Base-by-base conservation (phyloP, 345 rosid species). In the Hirschfeldia incana region DNA sequence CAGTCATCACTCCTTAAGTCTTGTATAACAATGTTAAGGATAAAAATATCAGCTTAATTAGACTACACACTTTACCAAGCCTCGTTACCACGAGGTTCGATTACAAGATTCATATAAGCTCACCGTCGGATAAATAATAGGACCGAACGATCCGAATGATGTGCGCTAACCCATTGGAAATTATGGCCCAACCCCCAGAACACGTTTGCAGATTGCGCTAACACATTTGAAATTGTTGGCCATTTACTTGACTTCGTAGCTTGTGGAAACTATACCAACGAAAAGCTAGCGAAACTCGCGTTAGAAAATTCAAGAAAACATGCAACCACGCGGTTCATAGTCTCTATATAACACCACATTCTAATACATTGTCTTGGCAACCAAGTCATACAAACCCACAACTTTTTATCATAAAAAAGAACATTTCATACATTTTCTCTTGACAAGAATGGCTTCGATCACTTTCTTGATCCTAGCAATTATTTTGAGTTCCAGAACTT, bases 401-500 rank as follows among this genome's bases (percentile, higher is more conserved):
- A n/a, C 15, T 51, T 13, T 51, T 51, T 12, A 13, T 27, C 10
- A 60, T 13, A 15, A 51, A 51, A 55, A 13, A 5, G 13, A n/a
- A 33, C 33, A 32, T 33, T 32, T 63, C 67, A 36, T 57, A 58
- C 59, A 69, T 51, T 29, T 60, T 76, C 13, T 26, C 36, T 36
- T 0, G 17, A 15, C 6, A 33, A 64, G 10, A 4, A 78, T 78
- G 81, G 76, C 61, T 33, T 65, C 67, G 6, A 16, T 1, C 44
- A 55, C 66, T 6, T 57, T 78, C 74, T 55, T 71, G 61, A 72
- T 78, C 26, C 72, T 78, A 55, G 60, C 67, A 6, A 78, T 78
- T 13, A 0, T 29, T 5, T 29, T 72, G 53, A 65, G 76, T 39
- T 65, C 10, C 9, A 33, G 4, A n/a, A 46, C 53, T 44, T 67